phyloP scores from a whole-genome alignment of 345 rosid genomes.

The Durio zibethinus region DNA sequence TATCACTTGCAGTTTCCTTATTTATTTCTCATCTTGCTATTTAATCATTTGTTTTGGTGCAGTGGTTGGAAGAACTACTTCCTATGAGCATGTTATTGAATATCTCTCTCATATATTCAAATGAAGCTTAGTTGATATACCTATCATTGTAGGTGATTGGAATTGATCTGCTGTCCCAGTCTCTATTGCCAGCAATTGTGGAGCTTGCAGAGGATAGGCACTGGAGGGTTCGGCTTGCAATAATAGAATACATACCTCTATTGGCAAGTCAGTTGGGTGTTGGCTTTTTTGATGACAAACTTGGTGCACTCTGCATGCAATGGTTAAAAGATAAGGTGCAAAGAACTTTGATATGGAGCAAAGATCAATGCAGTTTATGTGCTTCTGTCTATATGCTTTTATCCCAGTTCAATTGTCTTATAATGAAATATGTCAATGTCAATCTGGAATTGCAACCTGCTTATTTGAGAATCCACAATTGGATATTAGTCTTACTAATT shows the following conservation, averaged over 20 bases:
- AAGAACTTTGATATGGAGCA: conserved; percentile 1
- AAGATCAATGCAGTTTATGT: not conserved
- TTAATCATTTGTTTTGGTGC: not conserved
- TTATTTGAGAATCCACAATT: not conserved
- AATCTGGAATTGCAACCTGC: not conserved
- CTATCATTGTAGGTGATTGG: conserved; percentile 47
- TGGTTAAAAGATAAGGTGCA: conserved; percentile 82
- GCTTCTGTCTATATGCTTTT: not conserved
- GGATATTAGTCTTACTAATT: not conserved
- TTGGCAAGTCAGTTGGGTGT: conserved; percentile 73
- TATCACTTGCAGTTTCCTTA: not conserved
- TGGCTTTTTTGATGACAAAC: conserved; percentile 79
- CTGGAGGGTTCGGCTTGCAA: conserved; percentile 70
- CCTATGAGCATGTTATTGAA: not conserved
- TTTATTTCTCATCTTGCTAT: not conserved
- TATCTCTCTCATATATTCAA: not conserved
- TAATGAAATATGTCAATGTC: conserved; percentile 1
- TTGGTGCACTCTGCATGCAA: conserved; percentile 85
- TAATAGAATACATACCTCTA: conserved; percentile 56
- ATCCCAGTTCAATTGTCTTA: not conserved
- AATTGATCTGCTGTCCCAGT: conserved; percentile 60
- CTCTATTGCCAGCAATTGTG: conserved; percentile 57
- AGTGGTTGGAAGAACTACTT: not conserved
- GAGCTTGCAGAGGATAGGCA: conserved; percentile 69
- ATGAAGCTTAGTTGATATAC: not conserved